Percentiles rank a stretch among this genome's conserved stretches.
Conservation (phyloP, 1,284 basidiomycete genomes). For the Trichosporon sp. region DNA sequence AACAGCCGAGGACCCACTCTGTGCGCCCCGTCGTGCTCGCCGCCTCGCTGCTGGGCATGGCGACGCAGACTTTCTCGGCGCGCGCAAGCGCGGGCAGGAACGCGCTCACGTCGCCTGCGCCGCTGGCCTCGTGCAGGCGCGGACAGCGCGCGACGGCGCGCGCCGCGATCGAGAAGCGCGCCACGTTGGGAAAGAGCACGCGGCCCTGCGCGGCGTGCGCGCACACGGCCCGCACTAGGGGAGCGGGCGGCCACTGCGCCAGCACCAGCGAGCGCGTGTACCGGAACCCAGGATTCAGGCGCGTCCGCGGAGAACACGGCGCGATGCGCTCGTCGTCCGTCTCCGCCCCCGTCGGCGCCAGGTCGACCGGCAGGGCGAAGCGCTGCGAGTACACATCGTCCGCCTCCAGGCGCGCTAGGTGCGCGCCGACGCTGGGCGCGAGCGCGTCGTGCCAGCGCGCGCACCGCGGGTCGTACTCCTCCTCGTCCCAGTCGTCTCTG, state of each 20-base stretch:
- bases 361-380: background rate
- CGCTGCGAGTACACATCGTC: background rate
- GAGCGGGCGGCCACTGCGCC: background rate
- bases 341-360: background rate
- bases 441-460: background rate
- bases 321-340: background rate
- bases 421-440: background rate
- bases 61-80: background rate
- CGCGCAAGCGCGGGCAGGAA: background rate
- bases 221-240: background rate
- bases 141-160: background rate
- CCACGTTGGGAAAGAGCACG: background rate
- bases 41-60: background rate
- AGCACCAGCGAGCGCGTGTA: background rate
- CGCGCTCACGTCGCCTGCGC: background rate
- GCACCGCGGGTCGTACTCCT: background rate
- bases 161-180: background rate
- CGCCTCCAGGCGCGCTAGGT: background rate
- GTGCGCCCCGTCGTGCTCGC: background rate
- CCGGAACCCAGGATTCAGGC: background rate
- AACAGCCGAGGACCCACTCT: background rate
- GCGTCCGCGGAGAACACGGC: background rate
- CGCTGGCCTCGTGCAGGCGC: conserved; percentile 3
- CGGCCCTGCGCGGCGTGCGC: too few species aligned
- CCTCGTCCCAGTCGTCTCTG: too few species aligned